phyloP scores from a whole-genome alignment of 2,329 filamentous ascomycete species.

The Trichoderma oligosporum region DNA sequence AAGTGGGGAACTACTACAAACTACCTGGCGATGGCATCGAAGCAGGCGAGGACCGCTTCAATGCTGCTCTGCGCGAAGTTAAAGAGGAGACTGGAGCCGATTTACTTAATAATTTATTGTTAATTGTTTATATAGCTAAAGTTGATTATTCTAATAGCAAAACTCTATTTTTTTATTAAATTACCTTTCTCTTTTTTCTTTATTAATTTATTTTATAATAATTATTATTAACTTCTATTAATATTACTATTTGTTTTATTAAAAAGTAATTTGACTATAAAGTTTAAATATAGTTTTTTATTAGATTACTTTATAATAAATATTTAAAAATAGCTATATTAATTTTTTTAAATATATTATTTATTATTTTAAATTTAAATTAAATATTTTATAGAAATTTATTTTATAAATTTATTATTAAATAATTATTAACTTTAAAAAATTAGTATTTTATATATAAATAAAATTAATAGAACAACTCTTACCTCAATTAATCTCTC shows the following conservation, averaged over 20 bases:
- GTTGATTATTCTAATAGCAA: too few relatives aligned
- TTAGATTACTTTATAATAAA: too few relatives aligned
- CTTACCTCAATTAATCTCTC: constrained; percentile 60
- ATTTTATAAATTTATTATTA: neutral
- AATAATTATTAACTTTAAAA: neutral
- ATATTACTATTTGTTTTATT: too few relatives aligned
- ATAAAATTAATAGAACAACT: neutral
- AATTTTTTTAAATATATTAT: neutral
- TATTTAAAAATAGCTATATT: too few relatives aligned
- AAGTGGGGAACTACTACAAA: constrained; percentile 16
- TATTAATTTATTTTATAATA: too few relatives aligned
- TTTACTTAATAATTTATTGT: too few relatives aligned
- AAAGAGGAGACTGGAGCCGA: constrained; percentile 17
- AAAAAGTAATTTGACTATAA: too few relatives aligned
- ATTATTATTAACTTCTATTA: too few relatives aligned
- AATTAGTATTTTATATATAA: neutral
- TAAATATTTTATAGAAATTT: neutral
- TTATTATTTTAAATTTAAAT: neutral
- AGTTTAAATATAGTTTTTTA: too few relatives aligned
- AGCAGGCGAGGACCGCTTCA: neutral
- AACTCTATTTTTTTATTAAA: too few relatives aligned
- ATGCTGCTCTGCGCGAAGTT: constrained; percentile 8
- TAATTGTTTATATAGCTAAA: too few relatives aligned
- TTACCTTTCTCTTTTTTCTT: too few relatives aligned
- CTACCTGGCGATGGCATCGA: constrained; percentile 18